Percentiles rank a stretch among this genome's conserved stretches.
Evolutionary conservation across 2,329 filamentous ascomycete genomes (phyloP).

Genomic region (Trichoderma polysporum): DNA sequence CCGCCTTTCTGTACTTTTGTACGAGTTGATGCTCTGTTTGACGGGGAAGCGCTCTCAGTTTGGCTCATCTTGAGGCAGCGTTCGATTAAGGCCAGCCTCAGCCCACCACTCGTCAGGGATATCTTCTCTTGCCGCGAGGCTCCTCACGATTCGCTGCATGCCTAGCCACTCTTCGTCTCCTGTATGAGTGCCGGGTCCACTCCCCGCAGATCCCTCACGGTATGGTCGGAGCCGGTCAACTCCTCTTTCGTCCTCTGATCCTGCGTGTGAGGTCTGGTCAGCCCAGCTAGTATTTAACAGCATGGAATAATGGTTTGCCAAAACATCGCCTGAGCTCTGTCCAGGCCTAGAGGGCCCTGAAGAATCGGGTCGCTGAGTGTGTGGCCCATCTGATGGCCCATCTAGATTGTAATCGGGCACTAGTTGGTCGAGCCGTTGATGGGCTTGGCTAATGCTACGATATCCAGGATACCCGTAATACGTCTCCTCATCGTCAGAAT

Average conservation of each 20-base stretch:
- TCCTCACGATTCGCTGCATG: constrained; percentile 71
- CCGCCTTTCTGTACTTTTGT: neutral
- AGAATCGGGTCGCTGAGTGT: neutral
- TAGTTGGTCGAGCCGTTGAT: constrained; percentile 12
- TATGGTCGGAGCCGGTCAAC: constrained; percentile 5
- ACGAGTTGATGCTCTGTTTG: neutral
- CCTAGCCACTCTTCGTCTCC: constrained; percentile 50
- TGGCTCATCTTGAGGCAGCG: constrained; percentile 39
- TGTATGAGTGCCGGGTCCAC: neutral
- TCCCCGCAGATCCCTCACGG: constrained; percentile 14
- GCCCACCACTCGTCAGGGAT: constrained; percentile 84
- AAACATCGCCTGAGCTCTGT: neutral
- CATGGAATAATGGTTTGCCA: neutral
- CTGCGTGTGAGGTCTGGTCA: constrained; percentile 29
- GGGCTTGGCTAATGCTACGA: constrained; percentile 1
- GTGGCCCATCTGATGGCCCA: constrained; percentile 20
- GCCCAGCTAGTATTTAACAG: constrained; percentile 23
- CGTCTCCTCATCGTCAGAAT: constrained; percentile 56
- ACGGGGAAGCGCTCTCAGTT: neutral
- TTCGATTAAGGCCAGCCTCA: constrained; percentile 64
- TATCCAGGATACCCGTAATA: constrained; percentile 38
- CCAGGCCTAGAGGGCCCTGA: neutral
- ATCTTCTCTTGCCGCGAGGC: constrained; percentile 68
- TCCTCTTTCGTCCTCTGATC: constrained; percentile 29
- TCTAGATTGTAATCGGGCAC: constrained; percentile 26